These are phyloP conservation scores for Tilletia walkeri DNA, from an alignment of 1,284 basidiomycete genomes.

Conservation along the genomic window DNA sequence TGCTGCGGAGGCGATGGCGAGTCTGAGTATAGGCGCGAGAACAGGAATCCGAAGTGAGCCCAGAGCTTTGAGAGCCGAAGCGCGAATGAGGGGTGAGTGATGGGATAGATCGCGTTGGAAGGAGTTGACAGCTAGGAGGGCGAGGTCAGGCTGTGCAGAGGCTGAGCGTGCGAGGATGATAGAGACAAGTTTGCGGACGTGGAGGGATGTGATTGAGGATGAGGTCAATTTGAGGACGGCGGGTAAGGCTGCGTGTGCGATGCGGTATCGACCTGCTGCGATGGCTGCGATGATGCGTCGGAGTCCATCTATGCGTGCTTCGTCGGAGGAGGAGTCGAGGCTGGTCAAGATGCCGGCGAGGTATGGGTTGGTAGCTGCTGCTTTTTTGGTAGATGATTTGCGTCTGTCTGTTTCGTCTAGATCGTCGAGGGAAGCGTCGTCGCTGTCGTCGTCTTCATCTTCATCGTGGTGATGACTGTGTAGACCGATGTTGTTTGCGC, in stretches of 20 bases:
- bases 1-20: conserved; percentile 86
- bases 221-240: conserved; percentile 53
- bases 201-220: conserved; percentile 61
- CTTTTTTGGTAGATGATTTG: not conserved
- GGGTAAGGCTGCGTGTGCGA: conserved; percentile 70
- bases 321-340: conserved; percentile 46
- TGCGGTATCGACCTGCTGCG: conserved; percentile 76
- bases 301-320: conserved; percentile 47
- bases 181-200: conserved; percentile 94
- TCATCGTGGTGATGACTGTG: too few species aligned
- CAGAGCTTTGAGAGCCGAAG: conserved; percentile 90
- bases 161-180: conserved; percentile 75
- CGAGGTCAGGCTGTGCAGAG: conserved; percentile 71
- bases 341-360: conserved; percentile 30
- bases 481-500: not conserved
- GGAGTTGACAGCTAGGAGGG: conserved; percentile 94
- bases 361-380: conserved; percentile 16
- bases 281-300: conserved; percentile 62
- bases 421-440: too few species aligned
- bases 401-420: too few species aligned
- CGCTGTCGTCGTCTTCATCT: too few species aligned
- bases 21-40: conserved; percentile 79
- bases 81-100: conserved; percentile 76
- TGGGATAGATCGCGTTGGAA: conserved; percentile 96
- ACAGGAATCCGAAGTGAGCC: conserved; percentile 85